These are phyloP conservation scores for Xylariaceae sp. DNA, from an alignment of 2,329 filamentous ascomycete genomes.

Conservation along the genomic window DNA sequence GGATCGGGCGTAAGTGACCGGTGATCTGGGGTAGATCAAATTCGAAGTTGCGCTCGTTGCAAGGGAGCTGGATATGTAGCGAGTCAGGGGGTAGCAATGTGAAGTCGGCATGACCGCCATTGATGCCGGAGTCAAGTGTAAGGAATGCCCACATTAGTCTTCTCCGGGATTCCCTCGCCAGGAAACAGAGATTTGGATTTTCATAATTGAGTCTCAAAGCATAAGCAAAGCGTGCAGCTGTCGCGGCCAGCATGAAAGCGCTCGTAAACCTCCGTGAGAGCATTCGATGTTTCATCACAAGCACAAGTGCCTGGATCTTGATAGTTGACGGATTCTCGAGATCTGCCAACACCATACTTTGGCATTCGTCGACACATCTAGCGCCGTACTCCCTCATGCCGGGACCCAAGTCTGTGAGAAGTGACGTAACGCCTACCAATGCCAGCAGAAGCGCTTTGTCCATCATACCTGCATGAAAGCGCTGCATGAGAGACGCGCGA, in stretches of 20 bases:
- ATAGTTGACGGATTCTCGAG: slow-evolving; percentile 56
- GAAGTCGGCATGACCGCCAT: slow-evolving; percentile 46
- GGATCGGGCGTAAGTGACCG: slow-evolving; percentile 43
- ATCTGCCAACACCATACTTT: slow-evolving; percentile 50
- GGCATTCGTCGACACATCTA: slow-evolving; percentile 54
- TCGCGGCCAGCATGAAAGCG: slow-evolving; percentile 47
- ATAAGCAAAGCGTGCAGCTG: slow-evolving; percentile 47
- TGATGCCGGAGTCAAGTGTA: slow-evolving; percentile 47
- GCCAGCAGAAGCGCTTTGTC: slow-evolving; percentile 53
- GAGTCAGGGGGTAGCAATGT: slow-evolving; percentile 43
- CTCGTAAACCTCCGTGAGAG: slow-evolving; percentile 44
- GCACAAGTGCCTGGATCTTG: slow-evolving; percentile 48
- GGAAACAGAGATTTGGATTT: slow-evolving; percentile 43
- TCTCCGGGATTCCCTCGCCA: slow-evolving; percentile 31
- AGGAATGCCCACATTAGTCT: slow-evolving; percentile 47
- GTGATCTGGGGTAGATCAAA: slow-evolving; percentile 56
- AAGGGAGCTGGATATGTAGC: slow-evolving; percentile 47
- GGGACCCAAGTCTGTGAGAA: slow-evolving; percentile 53
- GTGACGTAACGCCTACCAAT: slow-evolving; percentile 54
- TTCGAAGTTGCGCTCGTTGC: slow-evolving; percentile 52
- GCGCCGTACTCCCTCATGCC: slow-evolving; percentile 52
- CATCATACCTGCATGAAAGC: slow-evolving; percentile 55
- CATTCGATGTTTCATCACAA: slow-evolving; percentile 48
- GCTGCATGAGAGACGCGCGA: slow-evolving; percentile 58
- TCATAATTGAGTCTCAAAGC: slow-evolving; percentile 50